A percentile compares a stretch with the other conserved stretches of the same genome.
Evolutionary conservation across 441 rosid genomes (phyloP).

Genomic region (Eruca vesicaria): DNA sequence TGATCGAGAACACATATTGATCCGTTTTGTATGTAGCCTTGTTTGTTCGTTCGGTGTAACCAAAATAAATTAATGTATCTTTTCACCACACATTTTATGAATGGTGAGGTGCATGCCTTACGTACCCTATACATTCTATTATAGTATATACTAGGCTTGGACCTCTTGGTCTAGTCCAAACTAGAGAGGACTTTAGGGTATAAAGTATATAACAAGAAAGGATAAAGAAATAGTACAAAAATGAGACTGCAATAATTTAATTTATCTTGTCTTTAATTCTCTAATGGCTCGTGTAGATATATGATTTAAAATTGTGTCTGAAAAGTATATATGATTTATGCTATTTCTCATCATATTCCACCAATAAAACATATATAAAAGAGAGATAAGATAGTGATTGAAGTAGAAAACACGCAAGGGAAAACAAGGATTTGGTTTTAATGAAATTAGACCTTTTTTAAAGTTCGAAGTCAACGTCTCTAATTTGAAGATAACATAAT

Average conservation of each 20-base stretch:
- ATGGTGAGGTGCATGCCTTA: constrained; percentile 14
- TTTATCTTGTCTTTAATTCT: background rate
- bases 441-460: background rate
- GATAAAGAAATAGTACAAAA: background rate
- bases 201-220: constrained; percentile 7
- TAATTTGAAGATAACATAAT: background rate
- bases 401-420: constrained; percentile 1
- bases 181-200: constrained; percentile 6
- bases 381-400: constrained; percentile 20
- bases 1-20: constrained; percentile 12
- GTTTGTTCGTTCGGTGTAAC: constrained; percentile 10
- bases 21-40: constrained; percentile 9
- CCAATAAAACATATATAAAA: background rate
- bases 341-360: constrained; percentile 6
- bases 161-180: constrained; percentile 4
- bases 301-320: constrained; percentile 8
- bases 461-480: constrained; percentile 20
- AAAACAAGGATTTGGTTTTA: background rate
- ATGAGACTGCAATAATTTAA: background rate
- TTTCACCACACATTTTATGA: background rate
- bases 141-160: background rate
- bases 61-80: constrained; percentile 7
- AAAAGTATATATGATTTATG: constrained; percentile 1
- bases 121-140: constrained; percentile 9
- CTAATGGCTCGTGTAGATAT: constrained; percentile 24